Base-by-base conservation (phyloP, 305 asterid genomes). In the Solanum hybrid region DNA sequence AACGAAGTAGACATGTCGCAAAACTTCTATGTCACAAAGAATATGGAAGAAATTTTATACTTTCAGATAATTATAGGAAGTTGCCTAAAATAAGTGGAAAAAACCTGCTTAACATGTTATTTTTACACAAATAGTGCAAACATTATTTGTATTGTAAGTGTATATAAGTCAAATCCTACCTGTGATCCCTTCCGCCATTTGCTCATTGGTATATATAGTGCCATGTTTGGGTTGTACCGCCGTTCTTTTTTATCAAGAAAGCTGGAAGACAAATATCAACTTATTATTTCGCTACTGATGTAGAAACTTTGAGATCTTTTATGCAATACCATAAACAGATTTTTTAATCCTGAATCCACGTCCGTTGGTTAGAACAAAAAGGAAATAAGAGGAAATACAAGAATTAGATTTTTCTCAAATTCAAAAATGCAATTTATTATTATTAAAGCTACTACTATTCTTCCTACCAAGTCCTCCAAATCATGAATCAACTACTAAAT, bases 111-210 rank as follows among this genome's bases (percentile, higher is more conserved):
- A 19, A 60, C 27, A 60, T 60, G 72, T 60, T 60, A 60, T 60
- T 60, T 56, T 60, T 19, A 22, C 1, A 60, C 72, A 19, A 60
- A 60, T 60, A 60, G 72, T 60, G 72, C 26, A 60, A 60, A 60
- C 71, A 19, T 60, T 0, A 60, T 60, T 60, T 60, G 72, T 60
- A 60, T 60, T 19, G 2, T 22, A 60, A 60, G 72, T 60, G 72
- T 60, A 19, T 60, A 22, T 60, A 60, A 60, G 26, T 60, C 72
- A 60, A 60, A 60, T 60, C 72, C 72, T 60, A 60, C 99, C 97
- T 97, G 99, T 79, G 99, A 97, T 90, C 99, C 99, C 93, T 97
- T 97, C 81, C 97, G 94, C 99, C 99, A 95, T 92, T 96, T 97
- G 87, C 91, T 93, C 93, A 91, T 93, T 81, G 96, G 96, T 91